Percentiles rank a stretch among this genome's conserved stretches.
Conservation (phyloP, 768 basidiomycete genomes). For the Mycena pura region DNA sequence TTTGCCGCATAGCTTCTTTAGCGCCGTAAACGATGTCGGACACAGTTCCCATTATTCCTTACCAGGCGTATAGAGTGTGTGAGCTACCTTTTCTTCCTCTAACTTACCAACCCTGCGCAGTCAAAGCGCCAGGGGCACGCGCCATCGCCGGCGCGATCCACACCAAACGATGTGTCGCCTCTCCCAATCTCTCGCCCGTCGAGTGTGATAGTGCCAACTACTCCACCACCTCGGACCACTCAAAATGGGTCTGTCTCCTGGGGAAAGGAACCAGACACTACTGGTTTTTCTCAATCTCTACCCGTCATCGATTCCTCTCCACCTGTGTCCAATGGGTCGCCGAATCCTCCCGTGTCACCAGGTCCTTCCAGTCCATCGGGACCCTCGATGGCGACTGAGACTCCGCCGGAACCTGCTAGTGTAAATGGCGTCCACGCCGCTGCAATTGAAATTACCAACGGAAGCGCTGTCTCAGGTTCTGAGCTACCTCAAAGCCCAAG, state of each 20-base stretch:
- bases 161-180: conserved; percentile 36
- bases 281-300: conserved; percentile 8
- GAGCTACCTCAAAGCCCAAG: neutral
- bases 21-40: conserved; percentile 32
- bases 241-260: conserved; percentile 19
- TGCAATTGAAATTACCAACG: conserved; percentile 3
- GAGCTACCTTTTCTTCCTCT: conserved; percentile 11
- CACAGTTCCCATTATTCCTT: conserved; percentile 43
- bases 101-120: conserved; percentile 32
- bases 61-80: conserved; percentile 59
- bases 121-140: conserved; percentile 56
- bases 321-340: conserved; percentile 26
- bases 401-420: conserved; percentile 5
- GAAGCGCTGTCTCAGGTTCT: neutral
- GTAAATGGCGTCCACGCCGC: neutral
- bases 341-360: conserved; percentile 14
- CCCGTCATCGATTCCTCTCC: conserved; percentile 26
- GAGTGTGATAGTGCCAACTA: conserved; percentile 28
- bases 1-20: conserved; percentile 6
- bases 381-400: neutral
- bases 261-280: conserved; percentile 17
- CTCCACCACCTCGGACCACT: conserved; percentile 31
- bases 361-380: neutral
- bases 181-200: conserved; percentile 37
- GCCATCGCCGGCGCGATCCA: conserved; percentile 34